Conservation (phyloP, 2,329 filamentous ascomycete species). For the Cadophora sp. region DNA sequence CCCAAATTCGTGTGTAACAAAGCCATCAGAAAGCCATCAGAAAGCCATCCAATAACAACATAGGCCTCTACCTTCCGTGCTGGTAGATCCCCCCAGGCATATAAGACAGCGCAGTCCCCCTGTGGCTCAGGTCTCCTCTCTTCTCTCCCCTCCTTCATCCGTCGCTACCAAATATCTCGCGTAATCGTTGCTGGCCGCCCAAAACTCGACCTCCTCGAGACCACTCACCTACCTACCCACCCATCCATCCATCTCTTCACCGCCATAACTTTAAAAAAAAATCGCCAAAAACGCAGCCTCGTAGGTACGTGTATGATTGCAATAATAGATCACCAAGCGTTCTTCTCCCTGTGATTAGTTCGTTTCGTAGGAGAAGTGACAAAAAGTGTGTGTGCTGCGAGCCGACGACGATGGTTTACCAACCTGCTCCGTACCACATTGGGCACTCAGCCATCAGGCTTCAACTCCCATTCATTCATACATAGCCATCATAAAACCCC, state of each 20-base stretch:
- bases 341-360: constrained; percentile 24
- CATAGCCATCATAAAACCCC: constrained; percentile 1
- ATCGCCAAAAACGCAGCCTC: constrained; percentile 16
- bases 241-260: background rate
- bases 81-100: background rate
- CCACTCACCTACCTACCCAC: background rate
- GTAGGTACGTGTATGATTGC: constrained; percentile 18
- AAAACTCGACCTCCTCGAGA: constrained; percentile 9
- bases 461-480: constrained; percentile 1
- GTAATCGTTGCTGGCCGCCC: background rate
- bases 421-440: constrained; percentile 16
- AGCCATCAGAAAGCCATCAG: background rate
- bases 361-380: constrained; percentile 19
- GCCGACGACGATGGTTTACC: background rate
- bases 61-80: background rate
- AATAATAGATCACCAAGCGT: constrained; percentile 15
- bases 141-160: background rate
- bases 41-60: background rate
- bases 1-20: background rate
- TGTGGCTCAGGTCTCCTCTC: background rate
- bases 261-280: background rate
- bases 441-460: constrained; percentile 22
- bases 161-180: background rate
- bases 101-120: background rate
- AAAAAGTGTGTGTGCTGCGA: constrained; percentile 26